Base-by-base conservation (phyloP, 768 basidiomycete species). In the Psilocybe subaeruginosa region DNA sequence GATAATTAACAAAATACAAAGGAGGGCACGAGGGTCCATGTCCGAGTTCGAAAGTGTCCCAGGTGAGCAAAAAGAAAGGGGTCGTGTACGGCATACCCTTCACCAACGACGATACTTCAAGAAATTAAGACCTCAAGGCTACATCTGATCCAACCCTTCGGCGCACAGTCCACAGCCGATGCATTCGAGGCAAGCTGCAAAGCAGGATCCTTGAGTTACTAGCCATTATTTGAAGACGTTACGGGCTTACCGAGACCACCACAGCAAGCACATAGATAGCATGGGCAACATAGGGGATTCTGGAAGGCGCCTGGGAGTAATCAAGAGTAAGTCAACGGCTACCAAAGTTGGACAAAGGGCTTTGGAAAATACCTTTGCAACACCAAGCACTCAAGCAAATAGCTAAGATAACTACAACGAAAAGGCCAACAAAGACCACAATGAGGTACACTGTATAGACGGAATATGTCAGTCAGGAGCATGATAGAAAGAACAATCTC, bases 191-290 rank as follows among this genome's bases (percentile, higher is more conserved):
- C 88, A 90, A 7, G 82, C 88, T 88, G 59, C 1, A 52, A 31
- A 31, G 51, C 52, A 30, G 41, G 31, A 29, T 17, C 6, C 56
- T 9, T 30, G 8, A 52, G 54, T 3, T 16, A 23, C 23, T 23
- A 23, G 23, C 23, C 12, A 55, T 37, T 33, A 47, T 41, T 14
- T 16, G 17, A 31, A 11, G 5, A 47, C 30, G 16, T 23, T 3
- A 23, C 2, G 23, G 23, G 69, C 74, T 64, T 66, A 87, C 87
- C 84, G 16, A 89, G 77, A 41, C 88, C 88, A 58, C 88, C 88
- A 59, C 87, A 89, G 70, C 86, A 89, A 3, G 88, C 88, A 63
- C 88, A 90, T 7, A 89, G 76, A 69, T 90, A 90, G 67, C 88
- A 89, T 0, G 88, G 88, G 65, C 86, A 88, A 65, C 87, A 89